A percentile compares a stretch with the other conserved stretches of the same genome.
These are phyloP conservation scores for Diaporthe caulivora DNA, from an alignment of 2,329 filamentous ascomycete genomes.

Conservation along the genomic window DNA sequence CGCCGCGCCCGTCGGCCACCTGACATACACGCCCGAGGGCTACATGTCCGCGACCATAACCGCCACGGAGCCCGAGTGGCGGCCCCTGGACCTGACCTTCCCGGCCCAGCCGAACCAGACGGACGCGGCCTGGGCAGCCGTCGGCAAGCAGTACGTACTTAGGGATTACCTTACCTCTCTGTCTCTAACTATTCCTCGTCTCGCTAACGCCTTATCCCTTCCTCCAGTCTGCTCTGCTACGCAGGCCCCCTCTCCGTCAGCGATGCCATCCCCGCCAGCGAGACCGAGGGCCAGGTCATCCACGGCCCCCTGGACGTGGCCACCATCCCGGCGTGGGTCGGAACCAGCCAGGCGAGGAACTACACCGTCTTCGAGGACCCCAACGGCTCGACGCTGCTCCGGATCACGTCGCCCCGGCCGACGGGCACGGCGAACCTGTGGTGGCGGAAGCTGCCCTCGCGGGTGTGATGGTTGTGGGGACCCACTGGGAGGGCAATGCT, in stretches of 20 bases:
- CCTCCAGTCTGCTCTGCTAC: slow-evolving; percentile 39
- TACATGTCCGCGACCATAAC: slow-evolving; percentile 48
- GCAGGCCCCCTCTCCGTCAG: slow-evolving; percentile 44
- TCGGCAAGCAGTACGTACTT: slow-evolving; percentile 41
- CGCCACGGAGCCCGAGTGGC: slow-evolving; percentile 44
- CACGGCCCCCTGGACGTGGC: slow-evolving; percentile 46
- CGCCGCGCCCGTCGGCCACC: slow-evolving; percentile 42
- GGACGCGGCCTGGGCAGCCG: slow-evolving; percentile 46
- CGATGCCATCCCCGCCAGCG: slow-evolving; percentile 41
- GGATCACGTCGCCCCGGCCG: slow-evolving; percentile 25
- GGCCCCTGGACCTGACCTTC: slow-evolving; percentile 44
- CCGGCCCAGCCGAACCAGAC: slow-evolving; percentile 42
- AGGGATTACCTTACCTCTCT: no score
- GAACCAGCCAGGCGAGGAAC: slow-evolving; percentile 40
- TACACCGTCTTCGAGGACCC: slow-evolving; percentile 41
- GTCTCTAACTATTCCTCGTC: neutral
- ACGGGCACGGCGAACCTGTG: slow-evolving; percentile 16
- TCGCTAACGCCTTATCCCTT: neutral
- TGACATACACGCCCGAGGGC: slow-evolving; percentile 45
- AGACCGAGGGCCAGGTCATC: slow-evolving; percentile 43
- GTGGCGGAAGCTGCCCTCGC: slow-evolving; percentile 9
- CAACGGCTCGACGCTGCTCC: slow-evolving; percentile 16
- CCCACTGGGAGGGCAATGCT: no score
- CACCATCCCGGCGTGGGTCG: slow-evolving; percentile 46
- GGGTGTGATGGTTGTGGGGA: neutral